A percentile compares a stretch with the other conserved stretches of the same genome.
phyloP scores from a whole-genome alignment of 179 eudicot species.

The Beta macrorhiza region DNA sequence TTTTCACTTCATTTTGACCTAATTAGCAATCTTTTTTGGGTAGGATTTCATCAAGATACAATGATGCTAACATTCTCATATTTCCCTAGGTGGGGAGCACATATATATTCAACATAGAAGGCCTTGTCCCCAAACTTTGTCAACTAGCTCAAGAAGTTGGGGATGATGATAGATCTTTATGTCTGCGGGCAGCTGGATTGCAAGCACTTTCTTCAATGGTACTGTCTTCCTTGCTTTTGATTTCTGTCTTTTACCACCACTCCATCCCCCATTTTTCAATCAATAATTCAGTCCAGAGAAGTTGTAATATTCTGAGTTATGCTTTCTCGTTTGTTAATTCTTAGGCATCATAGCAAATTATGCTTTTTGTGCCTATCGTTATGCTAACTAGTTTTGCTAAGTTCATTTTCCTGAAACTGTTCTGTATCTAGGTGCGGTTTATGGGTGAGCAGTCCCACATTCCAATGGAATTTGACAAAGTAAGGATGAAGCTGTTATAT shows the following conservation, averaged over 20 bases:
- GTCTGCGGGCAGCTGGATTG: slow-evolving; percentile 73
- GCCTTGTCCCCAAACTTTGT: slow-evolving; percentile 79
- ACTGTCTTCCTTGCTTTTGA: slow-evolving; percentile 22
- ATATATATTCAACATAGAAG: slow-evolving; percentile 87
- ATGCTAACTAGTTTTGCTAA: slow-evolving; percentile 3
- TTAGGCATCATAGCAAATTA: background rate
- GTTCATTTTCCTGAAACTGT: slow-evolving; percentile 6
- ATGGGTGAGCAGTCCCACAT: slow-evolving; percentile 90
- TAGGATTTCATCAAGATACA: background rate
- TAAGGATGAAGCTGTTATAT: slow-evolving; percentile 32
- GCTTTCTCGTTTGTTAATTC: slow-evolving; percentile 2
- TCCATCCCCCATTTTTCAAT: background rate
- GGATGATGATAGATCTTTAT: slow-evolving; percentile 65
- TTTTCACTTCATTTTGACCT: background rate
- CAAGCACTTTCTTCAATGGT: slow-evolving; percentile 82
- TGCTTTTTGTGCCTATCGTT: background rate
- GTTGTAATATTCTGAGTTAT: background rate
- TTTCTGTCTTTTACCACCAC: background rate
- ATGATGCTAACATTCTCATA: slow-evolving; percentile 11
- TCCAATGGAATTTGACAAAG: slow-evolving; percentile 79
- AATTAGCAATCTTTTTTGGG: background rate
- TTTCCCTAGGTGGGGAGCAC: slow-evolving; percentile 62
- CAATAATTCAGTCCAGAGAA: background rate
- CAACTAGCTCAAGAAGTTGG: slow-evolving; percentile 89
- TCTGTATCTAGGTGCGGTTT: slow-evolving; percentile 51